Base-by-base conservation (phyloP, 225 moss, liverwort and hornwort species). In the Anthoceros angustus region DNA sequence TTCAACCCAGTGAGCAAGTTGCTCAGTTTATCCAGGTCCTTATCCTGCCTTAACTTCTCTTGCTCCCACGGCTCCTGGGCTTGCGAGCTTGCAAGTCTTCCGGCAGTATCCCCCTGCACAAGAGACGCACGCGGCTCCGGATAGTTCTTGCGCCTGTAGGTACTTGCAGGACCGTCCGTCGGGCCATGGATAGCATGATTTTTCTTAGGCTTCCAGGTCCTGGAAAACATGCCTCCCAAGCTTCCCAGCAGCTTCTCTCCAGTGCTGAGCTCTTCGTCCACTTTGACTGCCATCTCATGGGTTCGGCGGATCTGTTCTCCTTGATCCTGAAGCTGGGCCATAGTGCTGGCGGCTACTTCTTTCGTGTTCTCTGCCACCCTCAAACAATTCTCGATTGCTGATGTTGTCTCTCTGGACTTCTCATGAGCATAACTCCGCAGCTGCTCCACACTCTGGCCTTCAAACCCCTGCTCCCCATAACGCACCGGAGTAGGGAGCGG, bases 161-260 rank as follows among this genome's bases (percentile, higher is more conserved):
- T 9, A 8, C 40, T 66, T 73, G 62, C 69, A 76, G 73, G 62
- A 71, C 72, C 71, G 15, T 66, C 70, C 69, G 75, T 68, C 2
- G 85, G 85, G 43, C 85, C 85, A 41, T 68, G 64, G 3, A 82
- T 78, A 10, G 75, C 68, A 43, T 73, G 77, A 41, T 60, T 77
- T 62, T 73, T 79, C 77, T 85, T 85, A 2, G 82, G 82, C 64
- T 79, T 85, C 85, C 85, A 85, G 11, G 75, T 85, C 74, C 38
- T 75, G 39, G 71, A 70, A 50, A 85, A 85, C 16, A 85, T 67
- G 26, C 85, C 85, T 23, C 85, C 85, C 7, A 85, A 70, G 67
- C 67, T 80, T 41, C 77, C 82, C 4, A 85, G 69, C 12, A 85
- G 72, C 72, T 82, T 85, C 64, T 85, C 85, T 38, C 82, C 85